Evolutionary conservation across 306 rosid species (phyloP), one percentile per base, ranked within the genome.

Genomic region (Medicago lupulina): DNA sequence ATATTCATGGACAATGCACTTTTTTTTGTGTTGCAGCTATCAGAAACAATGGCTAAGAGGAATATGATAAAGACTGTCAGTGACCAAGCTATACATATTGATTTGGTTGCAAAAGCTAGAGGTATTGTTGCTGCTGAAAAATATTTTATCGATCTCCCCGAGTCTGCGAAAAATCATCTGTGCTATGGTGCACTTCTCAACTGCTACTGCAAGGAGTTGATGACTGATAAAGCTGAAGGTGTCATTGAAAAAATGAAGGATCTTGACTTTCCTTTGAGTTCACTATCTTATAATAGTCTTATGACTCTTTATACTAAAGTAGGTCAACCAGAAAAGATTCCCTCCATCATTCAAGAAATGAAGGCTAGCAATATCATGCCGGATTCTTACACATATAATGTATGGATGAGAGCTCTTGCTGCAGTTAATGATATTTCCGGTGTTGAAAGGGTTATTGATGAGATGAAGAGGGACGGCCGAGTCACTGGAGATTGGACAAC

Each of bases 331-430:
- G 89, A 86, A 65, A 92, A 86, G 84, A 75, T 92, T 76, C 91
- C 87, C 0, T 84, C 89, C 72, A 80, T 85, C 55, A 84, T 92
- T 79, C 91, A 88, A 53, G 96, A 92, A 75, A 88, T 92, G 97
- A 92, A 90, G 85, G 88, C 88, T 39, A 61, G 83, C 75, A 79
- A 66, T 78, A 58, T 90, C 46, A 79, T 79, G 89, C 74, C 81
- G 0, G 99, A 92, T 87, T 76, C 87, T 1, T 92, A 70, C 83
- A 77, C 99, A 1, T 90, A 90, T 76, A 91, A 89, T 83, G 84
- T 88, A 18, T 92, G 97, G 97, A 92, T 95, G 93, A 85, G 97
- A 80, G 90, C 93, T 60, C 87, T 85, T 80, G 97, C 99, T 75
- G 92, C 96, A 28, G 86, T 60, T 34, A 78, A 86, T 72, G 97